Percentiles rank a stretch among this genome's conserved stretches.
Conservation (phyloP, 257 asterid species). For the Eustoma russellianum region DNA sequence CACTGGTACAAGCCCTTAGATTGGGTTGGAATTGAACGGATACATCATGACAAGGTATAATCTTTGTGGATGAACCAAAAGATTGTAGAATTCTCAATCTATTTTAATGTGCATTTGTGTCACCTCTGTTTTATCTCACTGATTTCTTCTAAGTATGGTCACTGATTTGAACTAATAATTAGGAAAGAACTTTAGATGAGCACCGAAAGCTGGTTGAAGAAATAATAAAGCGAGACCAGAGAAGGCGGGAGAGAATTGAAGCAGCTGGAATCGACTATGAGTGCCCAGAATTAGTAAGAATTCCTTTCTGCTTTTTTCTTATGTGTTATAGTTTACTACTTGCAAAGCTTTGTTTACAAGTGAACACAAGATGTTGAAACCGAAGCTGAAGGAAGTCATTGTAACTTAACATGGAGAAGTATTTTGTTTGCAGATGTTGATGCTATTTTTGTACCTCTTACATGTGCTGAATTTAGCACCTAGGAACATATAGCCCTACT, state of each 20-base stretch:
- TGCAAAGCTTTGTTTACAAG: no score
- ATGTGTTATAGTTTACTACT: not conserved
- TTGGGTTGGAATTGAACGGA: conserved; percentile 68
- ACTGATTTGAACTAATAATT: conserved; percentile 1
- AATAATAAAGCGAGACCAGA: conserved; percentile 51
- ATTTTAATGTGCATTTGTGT: not conserved
- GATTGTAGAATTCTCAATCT: not conserved
- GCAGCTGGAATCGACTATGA: conserved; percentile 83
- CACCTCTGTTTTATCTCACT: not conserved
- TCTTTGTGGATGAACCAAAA: not conserved
- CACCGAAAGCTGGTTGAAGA: conserved; percentile 55
- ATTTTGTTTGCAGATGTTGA: not conserved
- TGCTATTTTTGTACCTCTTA: not conserved
- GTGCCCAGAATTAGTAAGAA: conserved; percentile 79
- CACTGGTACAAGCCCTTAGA: conserved; percentile 51
- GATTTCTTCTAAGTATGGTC: not conserved
- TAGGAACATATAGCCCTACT: not conserved
- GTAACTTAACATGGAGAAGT: no score
- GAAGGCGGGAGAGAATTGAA: conserved; percentile 64
- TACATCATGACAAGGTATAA: conserved; percentile 72
- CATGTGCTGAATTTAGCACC: no score
- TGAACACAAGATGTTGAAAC: no score
- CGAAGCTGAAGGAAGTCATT: no score
- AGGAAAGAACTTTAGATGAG: conserved; percentile 64
- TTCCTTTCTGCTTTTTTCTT: no score